Base-by-base conservation (phyloP, 805 yeast species). In the Kazachstania martiniae region DNA sequence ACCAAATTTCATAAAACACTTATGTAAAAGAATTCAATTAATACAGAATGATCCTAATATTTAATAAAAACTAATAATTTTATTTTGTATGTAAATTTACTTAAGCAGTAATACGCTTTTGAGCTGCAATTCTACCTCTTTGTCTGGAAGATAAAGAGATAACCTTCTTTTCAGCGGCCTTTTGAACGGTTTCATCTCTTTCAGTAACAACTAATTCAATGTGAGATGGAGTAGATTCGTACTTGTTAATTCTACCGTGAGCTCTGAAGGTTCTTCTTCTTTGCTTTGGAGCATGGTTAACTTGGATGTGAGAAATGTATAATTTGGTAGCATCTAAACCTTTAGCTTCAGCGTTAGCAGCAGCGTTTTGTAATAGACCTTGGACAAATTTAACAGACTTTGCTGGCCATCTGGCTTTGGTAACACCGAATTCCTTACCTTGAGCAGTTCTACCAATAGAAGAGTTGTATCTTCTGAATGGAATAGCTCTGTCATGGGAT, bases 261-360 rank as follows among this genome's bases (percentile, higher is more conserved):
- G 99, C 99, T 81, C 99, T 87, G 95, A 74, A 91, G 63, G 98
- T 91, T 76, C 99, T 86, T 77, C 99, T 89, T 79, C 97, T 91
- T 75, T 85, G 94, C 74, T 86, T 86, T 73, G 99, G 98, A 61
- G 98, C 98, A 69, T 86, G 95, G 94, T 91, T 91, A 63, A 89
- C 98, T 77, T 91, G 98, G 66, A 91, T 89, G 83, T 91, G 97
- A 56, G 94, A 79, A 62, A 91, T 77, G 72, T 80, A 81, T 65
- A 91, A 82, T 67, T 82, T 84, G 58, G 93, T 74, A 58, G 82
- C 76, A 67, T 91, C 96, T 70, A 91, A 85, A 62, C 98, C 98
- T 78, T 91, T 91, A 58, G 94, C 77, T 68, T 87, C 97, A 68
- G 98, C 98, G 75, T 89, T 91, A 60, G 98, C 80, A 68, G 86